Evolutionary conservation across 768 basidiomycete genomes (phyloP), one percentile per base, ranked within the genome.

Genomic region (Austroboletus festivus): DNA sequence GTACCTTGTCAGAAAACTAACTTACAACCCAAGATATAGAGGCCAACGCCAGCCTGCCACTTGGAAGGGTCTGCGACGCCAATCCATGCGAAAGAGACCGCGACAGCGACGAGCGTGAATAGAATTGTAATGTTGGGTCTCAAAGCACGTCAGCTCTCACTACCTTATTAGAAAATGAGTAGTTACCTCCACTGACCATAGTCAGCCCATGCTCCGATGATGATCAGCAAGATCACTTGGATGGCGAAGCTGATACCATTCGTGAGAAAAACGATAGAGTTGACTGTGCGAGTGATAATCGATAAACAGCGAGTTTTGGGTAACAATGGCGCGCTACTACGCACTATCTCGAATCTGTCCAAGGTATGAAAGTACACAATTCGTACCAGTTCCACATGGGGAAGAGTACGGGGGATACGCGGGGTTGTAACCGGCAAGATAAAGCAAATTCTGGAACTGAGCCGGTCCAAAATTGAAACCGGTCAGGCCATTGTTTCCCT

Each of bases 241-340:
- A 89, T 74, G 0, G 85, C 85, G 58, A 89, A 89, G 50, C 83
- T 84, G 38, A 90, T 81, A 4, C 88, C 87, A 55, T 89, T 89
- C 8, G 86, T 88, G 47, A 88, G 72, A 21, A 89, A 74, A 5
- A 89, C 84, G 52, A 89, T 86, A 3, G 86, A 85, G 57, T 86
- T 89, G 47, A 86, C 84, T 86, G 56, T n/a, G 9, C 20, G n/a
- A 37, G 35, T 18, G n/a, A n/a, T n/a, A n/a, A n/a, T n/a, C n/a
- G n/a, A n/a, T n/a, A n/a, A n/a, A n/a, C n/a, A n/a, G n/a, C n/a
- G n/a, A n/a, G n/a, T n/a, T n/a, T n/a, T n/a, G n/a, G n/a, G n/a
- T n/a, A n/a, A n/a, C n/a, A n/a, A n/a, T 20, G n/a, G 13, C 26
- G n/a, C 24, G 12, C n/a, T 26, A n/a, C 16, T 35, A 54, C 80